phyloP scores from a whole-genome alignment of 2,329 filamentous ascomycete species.

The Penicillium expansum region DNA sequence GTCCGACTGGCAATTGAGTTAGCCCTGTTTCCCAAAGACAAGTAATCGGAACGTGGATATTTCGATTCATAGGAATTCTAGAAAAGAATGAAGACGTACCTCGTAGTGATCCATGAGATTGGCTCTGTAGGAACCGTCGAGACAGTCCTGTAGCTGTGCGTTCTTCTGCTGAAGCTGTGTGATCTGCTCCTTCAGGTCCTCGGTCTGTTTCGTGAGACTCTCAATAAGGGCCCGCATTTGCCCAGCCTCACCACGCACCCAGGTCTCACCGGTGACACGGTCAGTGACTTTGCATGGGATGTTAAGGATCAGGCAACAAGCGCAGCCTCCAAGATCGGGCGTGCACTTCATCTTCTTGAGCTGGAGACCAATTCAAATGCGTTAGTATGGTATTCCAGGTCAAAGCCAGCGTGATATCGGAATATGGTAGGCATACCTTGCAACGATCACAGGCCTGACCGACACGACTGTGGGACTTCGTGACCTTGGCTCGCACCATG shows the following conservation, averaged over 20 bases:
- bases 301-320: constrained; percentile 12
- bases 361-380: constrained; percentile 4
- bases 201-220: constrained; percentile 5
- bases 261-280: constrained; percentile 20
- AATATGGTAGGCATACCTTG: constrained; percentile 21
- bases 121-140: neutral
- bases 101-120: neutral
- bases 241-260: constrained; percentile 21
- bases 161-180: constrained; percentile 2
- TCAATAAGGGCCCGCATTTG: constrained; percentile 14
- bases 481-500: constrained; percentile 17
- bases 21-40: neutral
- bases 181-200: constrained; percentile 5
- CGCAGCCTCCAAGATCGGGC: constrained; percentile 15
- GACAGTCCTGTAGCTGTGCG: neutral
- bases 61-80: too few relatives aligned
- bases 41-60: neutral
- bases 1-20: neutral
- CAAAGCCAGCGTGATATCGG: too few relatives aligned
- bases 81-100: neutral
- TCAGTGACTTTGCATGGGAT: constrained; percentile 26
- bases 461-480: constrained; percentile 13
- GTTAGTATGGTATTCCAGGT: neutral
- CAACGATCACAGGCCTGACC: constrained; percentile 32
- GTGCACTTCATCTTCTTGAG: constrained; percentile 28